Evolutionary conservation across 345 rosid species (phyloP).

Genomic region (Lepidium didymum): DNA sequence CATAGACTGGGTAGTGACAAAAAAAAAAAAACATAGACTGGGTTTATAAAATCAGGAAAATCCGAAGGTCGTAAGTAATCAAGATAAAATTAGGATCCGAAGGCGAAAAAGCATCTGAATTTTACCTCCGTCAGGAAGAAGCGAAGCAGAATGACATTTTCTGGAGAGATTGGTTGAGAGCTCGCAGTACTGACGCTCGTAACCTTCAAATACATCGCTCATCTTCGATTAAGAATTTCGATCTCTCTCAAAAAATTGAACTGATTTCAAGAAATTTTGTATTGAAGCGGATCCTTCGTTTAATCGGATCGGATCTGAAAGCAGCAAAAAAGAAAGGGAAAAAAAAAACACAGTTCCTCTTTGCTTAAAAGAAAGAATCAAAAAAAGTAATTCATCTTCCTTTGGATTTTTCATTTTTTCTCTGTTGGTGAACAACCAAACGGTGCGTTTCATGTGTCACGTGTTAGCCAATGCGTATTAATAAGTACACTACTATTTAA

Average conservation of each 20-base stretch:
- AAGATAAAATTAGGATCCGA: background rate
- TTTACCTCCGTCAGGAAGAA: conserved; percentile 47
- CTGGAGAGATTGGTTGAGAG: conserved; percentile 79
- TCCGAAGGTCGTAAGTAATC: background rate
- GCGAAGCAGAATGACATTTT: conserved; percentile 58
- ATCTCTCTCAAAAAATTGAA: background rate
- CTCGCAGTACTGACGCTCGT: conserved; percentile 92
- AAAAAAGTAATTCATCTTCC: background rate
- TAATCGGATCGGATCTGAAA: background rate
- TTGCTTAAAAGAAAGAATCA: background rate
- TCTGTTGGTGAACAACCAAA: background rate
- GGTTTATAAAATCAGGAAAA: background rate
- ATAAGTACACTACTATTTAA: too few species aligned
- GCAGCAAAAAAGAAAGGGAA: background rate
- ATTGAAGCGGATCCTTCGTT: background rate
- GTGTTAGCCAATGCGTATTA: background rate
- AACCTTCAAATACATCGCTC: conserved; percentile 85
- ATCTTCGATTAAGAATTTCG: conserved; percentile 26
- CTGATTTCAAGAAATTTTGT: background rate
- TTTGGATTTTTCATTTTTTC: background rate
- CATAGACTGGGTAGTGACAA: background rate
- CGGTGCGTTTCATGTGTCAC: background rate
- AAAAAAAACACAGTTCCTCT: background rate
- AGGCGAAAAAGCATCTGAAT: background rate
- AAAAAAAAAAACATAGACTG: background rate